These are phyloP conservation scores for Phlyctochytrium arcticum DNA, from an alignment of 192 early-diverging fungal species.

Conservation along the genomic window DNA sequence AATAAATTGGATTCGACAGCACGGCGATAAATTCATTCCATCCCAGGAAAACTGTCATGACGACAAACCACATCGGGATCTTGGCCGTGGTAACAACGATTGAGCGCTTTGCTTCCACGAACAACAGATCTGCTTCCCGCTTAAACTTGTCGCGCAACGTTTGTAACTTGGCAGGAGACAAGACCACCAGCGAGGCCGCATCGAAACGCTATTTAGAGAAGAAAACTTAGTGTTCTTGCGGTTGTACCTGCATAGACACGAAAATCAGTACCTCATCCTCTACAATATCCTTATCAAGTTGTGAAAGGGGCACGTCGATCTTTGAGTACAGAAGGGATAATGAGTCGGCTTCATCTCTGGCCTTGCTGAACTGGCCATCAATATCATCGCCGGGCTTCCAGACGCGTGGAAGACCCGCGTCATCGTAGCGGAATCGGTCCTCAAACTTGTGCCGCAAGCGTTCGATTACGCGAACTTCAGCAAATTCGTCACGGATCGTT, in stretches of 20 bases:
- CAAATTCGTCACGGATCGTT: slow-evolving; percentile 73
- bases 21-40: slow-evolving; percentile 95
- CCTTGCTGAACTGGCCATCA: slow-evolving; percentile 73
- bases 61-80: slow-evolving; percentile 83
- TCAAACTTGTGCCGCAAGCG: slow-evolving; percentile 74
- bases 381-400: slow-evolving; percentile 97
- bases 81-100: slow-evolving; percentile 81
- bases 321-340: slow-evolving; percentile 69
- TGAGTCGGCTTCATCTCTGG: slow-evolving; percentile 60
- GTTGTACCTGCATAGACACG: neutral
- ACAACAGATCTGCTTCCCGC: slow-evolving; percentile 85
- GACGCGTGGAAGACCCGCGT: slow-evolving; percentile 83
- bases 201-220: slow-evolving; percentile 30
- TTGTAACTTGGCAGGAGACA: slow-evolving; percentile 37
- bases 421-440: slow-evolving; percentile 92
- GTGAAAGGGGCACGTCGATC: slow-evolving; percentile 53
- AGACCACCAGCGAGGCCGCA: slow-evolving; percentile 26
- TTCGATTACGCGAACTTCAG: slow-evolving; percentile 77
- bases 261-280: slow-evolving; percentile 37
- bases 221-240: neutral
- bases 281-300: slow-evolving; percentile 32
- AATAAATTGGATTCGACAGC: slow-evolving; percentile 79
- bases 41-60: slow-evolving; percentile 74
- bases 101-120: slow-evolving; percentile 93
- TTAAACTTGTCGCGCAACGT: slow-evolving; percentile 73